A percentile compares a stretch with the other conserved stretches of the same genome.
Evolutionary conservation across 257 asterid species (phyloP).

Genomic region (Solanum microdontum): DNA sequence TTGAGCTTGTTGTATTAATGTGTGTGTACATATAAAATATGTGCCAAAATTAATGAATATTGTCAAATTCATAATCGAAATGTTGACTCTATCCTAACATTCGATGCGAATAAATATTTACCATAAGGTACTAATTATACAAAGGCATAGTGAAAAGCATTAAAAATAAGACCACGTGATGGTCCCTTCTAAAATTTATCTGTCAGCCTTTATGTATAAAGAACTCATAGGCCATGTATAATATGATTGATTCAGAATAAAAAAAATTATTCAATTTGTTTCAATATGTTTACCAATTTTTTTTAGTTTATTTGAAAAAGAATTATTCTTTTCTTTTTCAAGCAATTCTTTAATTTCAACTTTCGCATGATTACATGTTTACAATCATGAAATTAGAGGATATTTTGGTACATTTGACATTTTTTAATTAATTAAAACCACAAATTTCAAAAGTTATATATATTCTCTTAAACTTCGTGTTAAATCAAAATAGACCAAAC

Average conservation of each 20-base stretch:
- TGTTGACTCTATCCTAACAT: accelerated
- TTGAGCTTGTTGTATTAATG: background rate
- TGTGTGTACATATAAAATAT: background rate
- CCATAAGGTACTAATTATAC: background rate
- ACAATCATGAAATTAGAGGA: too few relatives aligned
- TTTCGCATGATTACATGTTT: too few relatives aligned
- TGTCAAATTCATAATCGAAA: background rate
- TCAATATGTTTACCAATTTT: too few relatives aligned
- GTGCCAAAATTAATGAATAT: background rate
- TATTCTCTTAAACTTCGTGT: too few relatives aligned
- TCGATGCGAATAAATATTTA: background rate
- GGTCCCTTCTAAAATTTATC: background rate
- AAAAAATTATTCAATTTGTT: background rate
- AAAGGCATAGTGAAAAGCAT: background rate
- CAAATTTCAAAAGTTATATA: too few relatives aligned
- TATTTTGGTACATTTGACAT: accelerated
- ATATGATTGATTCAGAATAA: too few relatives aligned
- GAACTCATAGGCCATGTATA: background rate
- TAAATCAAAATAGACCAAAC: too few relatives aligned
- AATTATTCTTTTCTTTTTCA: too few relatives aligned
- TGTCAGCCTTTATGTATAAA: background rate
- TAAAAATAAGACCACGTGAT: background rate
- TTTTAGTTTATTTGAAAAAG: too few relatives aligned
- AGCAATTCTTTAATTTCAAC: too few relatives aligned
- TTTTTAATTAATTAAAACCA: too few relatives aligned